phyloP scores from a whole-genome alignment of 148 eudicot genomes.

The Oxyria digyna region DNA sequence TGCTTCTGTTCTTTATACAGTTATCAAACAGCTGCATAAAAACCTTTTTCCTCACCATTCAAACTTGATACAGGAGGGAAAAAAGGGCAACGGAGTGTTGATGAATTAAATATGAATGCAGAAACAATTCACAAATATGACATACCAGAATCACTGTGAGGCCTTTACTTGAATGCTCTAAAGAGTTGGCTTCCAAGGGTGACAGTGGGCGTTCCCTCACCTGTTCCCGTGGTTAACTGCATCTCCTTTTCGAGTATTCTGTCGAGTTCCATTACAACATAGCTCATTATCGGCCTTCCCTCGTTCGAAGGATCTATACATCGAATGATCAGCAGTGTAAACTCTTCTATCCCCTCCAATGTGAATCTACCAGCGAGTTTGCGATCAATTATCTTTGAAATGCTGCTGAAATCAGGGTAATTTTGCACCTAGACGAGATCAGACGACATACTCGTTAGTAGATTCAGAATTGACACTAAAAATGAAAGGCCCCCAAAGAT shows the following conservation, averaged over 20 bases:
- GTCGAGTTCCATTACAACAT: constrained; percentile 64
- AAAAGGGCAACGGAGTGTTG: neutral
- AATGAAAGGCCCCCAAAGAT: neutral
- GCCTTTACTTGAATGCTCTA: constrained; percentile 41
- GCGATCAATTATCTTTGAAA: constrained; percentile 54
- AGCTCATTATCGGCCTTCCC: constrained; percentile 57
- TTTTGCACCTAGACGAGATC: constrained; percentile 46
- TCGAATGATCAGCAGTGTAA: constrained; percentile 47
- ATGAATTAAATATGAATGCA: neutral
- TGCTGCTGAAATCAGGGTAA: constrained; percentile 45
- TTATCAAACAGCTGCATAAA: constrained; percentile 9
- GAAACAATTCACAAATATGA: neutral
- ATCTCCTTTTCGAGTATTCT: constrained; percentile 91
- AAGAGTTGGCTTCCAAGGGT: constrained; percentile 97
- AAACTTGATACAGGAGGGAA: neutral
- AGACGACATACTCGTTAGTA: neutral
- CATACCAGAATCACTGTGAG: neutral
- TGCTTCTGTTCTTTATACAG: constrained; percentile 9
- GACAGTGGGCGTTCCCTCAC: constrained; percentile 92
- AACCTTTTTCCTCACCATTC: neutral
- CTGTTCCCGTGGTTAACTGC: constrained; percentile 89
- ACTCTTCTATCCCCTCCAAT: constrained; percentile 83
- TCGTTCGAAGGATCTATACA: constrained; percentile 79
- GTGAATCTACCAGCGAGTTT: constrained; percentile 84
- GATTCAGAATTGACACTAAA: neutral